These are phyloP conservation scores for Trypanosoma grayi DNA, from an alignment of 208 protist genomes.

Conservation along the genomic window DNA sequence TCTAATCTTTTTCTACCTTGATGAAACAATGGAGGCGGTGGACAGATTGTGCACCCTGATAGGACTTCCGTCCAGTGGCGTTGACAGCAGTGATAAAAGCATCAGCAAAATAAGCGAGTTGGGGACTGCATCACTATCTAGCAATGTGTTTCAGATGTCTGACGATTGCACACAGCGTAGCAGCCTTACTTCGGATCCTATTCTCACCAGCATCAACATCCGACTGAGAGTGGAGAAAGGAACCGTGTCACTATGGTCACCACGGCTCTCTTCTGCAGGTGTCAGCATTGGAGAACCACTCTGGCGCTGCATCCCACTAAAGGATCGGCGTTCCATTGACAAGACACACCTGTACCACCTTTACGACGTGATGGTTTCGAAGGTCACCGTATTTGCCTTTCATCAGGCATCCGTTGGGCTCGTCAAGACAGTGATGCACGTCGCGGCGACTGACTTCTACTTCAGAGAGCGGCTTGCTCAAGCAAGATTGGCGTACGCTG, in stretches of 20 bases:
- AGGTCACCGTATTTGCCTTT: constrained; percentile 17
- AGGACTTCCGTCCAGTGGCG: neutral
- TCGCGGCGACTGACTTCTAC: constrained; percentile 8
- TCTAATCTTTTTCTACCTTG: constrained; percentile 18
- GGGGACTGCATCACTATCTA: constrained; percentile 12
- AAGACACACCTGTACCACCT: constrained; percentile 20
- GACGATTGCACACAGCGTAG: neutral
- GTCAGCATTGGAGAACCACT: constrained; percentile 51
- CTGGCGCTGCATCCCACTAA: constrained; percentile 41
- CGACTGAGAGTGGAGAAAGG: constrained; percentile 13
- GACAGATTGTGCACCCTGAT: constrained; percentile 6
- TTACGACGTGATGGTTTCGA: constrained; percentile 22
- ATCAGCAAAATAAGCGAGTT: neutral
- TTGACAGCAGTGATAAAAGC: neutral
- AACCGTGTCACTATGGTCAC: constrained; percentile 37
- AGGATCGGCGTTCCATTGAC: constrained; percentile 8
- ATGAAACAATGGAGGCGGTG: constrained; percentile 19
- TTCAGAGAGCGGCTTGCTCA: constrained; percentile 19
- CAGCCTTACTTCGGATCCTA: neutral
- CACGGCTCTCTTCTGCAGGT: constrained; percentile 60
- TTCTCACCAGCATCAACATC: constrained; percentile 15
- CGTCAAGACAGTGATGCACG: constrained; percentile 11
- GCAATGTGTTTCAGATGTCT: neutral
- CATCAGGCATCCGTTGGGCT: constrained; percentile 10
- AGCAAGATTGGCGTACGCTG: constrained; percentile 3